These are phyloP conservation scores for Plasmopara viticola DNA, from an alignment of 352 stramenopile genomes.

Conservation along the genomic window DNA sequence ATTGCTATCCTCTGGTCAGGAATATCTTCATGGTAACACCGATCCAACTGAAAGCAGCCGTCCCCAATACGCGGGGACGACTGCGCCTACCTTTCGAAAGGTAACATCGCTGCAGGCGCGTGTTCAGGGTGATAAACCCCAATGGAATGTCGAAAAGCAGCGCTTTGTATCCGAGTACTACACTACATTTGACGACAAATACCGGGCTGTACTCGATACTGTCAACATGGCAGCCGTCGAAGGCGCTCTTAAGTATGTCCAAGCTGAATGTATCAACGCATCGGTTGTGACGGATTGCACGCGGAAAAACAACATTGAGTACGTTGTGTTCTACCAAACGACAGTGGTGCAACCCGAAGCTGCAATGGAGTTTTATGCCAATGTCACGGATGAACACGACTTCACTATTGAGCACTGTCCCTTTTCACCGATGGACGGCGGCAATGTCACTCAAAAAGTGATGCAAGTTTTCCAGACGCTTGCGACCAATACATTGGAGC, in stretches of 20 bases:
- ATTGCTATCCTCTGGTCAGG: not conserved
- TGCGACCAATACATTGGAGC: constrained; percentile 55
- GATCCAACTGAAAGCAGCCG: not conserved
- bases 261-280: constrained; percentile 54
- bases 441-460: constrained; percentile 41
- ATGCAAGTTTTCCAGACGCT: constrained; percentile 27
- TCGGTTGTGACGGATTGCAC: constrained; percentile 31
- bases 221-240: constrained; percentile 52
- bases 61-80: not conserved
- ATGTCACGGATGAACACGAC: constrained; percentile 21
- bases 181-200: constrained; percentile 33
- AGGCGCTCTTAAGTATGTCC: constrained; percentile 53
- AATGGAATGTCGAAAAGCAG: constrained; percentile 29
- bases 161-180: constrained; percentile 38
- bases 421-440: constrained; percentile 52
- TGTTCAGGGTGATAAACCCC: constrained; percentile 42
- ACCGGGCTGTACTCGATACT: constrained; percentile 37
- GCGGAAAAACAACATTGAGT: constrained; percentile 55
- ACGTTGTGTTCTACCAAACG: constrained; percentile 62
- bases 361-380: constrained; percentile 39
- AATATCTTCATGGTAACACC: not conserved
- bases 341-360: constrained; percentile 38
- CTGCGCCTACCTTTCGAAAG: constrained; percentile 19
- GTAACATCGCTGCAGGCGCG: constrained; percentile 45
- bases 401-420: constrained; percentile 43